phyloP scores from a whole-genome alignment of 805 yeast genomes.

The Diddensiella caesifluorescens region DNA sequence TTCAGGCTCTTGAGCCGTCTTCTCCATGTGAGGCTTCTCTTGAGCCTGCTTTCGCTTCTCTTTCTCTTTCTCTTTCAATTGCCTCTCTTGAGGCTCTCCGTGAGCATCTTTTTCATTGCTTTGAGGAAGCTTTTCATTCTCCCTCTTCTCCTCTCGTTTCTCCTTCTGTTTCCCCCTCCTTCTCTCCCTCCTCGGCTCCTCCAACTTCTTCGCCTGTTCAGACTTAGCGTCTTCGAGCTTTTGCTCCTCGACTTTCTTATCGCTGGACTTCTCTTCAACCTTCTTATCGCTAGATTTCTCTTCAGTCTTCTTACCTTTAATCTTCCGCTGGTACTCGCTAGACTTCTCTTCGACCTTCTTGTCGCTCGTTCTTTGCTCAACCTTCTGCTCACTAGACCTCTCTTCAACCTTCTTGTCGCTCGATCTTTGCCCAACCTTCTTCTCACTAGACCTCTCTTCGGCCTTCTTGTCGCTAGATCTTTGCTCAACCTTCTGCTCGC shows the following conservation, averaged over 20 bases:
- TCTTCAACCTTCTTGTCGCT: background rate
- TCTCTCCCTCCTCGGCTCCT: background rate
- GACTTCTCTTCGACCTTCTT: background rate
- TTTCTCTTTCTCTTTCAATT: background rate
- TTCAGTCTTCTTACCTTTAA: background rate
- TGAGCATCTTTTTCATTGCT: background rate
- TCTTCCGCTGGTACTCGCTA: background rate
- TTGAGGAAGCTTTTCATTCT: background rate
- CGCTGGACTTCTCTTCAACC: too few relatives aligned
- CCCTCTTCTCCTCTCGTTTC: background rate
- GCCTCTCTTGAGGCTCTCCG: background rate
- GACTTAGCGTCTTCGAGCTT: constrained; percentile 1
- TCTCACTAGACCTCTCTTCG: too few relatives aligned
- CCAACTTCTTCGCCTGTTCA: background rate
- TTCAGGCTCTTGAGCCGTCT: background rate
- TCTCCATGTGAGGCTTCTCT: background rate
- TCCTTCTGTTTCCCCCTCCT: background rate
- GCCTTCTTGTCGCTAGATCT: too few relatives aligned
- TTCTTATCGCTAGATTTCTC: too few relatives aligned
- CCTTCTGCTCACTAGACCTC: background rate
- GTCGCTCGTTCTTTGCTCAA: background rate
- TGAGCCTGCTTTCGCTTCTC: background rate
- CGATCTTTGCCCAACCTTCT: too few relatives aligned
- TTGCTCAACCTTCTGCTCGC: too few relatives aligned
- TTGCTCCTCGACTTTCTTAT: background rate